Base-by-base conservation (phyloP, 2,329 filamentous ascomycete genomes). In the Penicillium freii region DNA sequence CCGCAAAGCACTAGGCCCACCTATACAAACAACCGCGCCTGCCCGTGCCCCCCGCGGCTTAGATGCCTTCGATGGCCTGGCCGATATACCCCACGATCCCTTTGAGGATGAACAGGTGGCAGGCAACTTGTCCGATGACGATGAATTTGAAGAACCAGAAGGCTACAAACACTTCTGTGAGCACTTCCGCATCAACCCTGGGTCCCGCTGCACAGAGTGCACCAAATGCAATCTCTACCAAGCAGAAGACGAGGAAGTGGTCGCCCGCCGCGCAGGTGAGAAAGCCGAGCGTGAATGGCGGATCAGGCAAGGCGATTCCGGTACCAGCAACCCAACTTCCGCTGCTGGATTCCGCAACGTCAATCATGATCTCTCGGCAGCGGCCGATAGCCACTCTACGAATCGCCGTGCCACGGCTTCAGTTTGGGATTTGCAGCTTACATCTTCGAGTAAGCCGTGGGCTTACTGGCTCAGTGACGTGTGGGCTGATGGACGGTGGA, bases 121-220 rank as follows among this genome's bases (percentile, higher is more conserved):
- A 5, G 53, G 40, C 3, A 48, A 57, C 13, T 43, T 50, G 13
- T 54, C 43, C 11, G 60, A 63, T 0, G 66, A 69, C 1, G 63
- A 66, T 8, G 67, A 69, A 21, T 66, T 67, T 2, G 71, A 71
- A 47, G 78, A 84, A 49, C 76, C 78, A 3, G 88, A 92, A 71
- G 92, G 93, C 0, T 97, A 99, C 74, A 82, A 86, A 39, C 94
- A 99, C 75, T 99, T 97, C 70, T 99, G 94, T 73, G 90, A 96
- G 71, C 94, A 97, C 75, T 97, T 97, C 73, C 84, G 94, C 9
- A 88, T 90, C 10, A 84, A 89, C 60, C 90, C 89, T 0, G 91
- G 92, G 48, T 83, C 84, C 15, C 80, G 81, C 15, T 99, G 94
- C 72, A 81, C 74, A 1, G 86, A 95, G 72, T 97, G 94, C 76